phyloP scores from a whole-genome alignment of 164 flowering plant species.

The Magnolia officinalis region DNA sequence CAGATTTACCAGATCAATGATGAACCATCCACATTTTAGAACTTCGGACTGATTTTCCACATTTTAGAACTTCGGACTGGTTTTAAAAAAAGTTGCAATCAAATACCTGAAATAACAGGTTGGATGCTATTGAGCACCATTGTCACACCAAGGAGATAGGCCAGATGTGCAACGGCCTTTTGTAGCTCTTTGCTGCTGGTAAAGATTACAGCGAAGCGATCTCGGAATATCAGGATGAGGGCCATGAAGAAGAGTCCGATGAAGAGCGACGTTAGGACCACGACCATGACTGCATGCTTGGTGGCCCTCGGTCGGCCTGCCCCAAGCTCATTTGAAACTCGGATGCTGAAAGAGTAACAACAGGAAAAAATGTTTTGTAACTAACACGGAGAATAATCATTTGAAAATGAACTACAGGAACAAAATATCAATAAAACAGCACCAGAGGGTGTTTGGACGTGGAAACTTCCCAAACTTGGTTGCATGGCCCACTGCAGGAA shows the following conservation, averaged over 20 bases:
- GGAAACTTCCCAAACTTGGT: not conserved
- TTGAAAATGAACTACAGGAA: not conserved
- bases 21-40: no score
- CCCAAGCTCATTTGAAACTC: constrained; percentile 91
- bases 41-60: no score
- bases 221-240: constrained; percentile 40
- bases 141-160: constrained; percentile 72
- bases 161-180: constrained; percentile 59
- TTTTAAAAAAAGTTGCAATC: not conserved
- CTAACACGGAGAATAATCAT: not conserved
- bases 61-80: no score
- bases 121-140: constrained; percentile 92
- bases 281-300: constrained; percentile 67
- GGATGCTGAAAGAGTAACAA: constrained; percentile 42
- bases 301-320: constrained; percentile 88
- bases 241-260: constrained; percentile 60
- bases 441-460: not conserved
- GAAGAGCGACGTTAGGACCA: constrained; percentile 49
- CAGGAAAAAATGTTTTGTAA: not conserved
- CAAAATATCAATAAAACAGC: no score
- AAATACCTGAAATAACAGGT: constrained; percentile 85
- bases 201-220: constrained; percentile 63
- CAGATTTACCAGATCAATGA: no score
- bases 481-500: no score
- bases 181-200: constrained; percentile 62